These are phyloP conservation scores for Sequoiadendron giganteum DNA, from an alignment of 75 land plant species.

Conservation along the genomic window DNA sequence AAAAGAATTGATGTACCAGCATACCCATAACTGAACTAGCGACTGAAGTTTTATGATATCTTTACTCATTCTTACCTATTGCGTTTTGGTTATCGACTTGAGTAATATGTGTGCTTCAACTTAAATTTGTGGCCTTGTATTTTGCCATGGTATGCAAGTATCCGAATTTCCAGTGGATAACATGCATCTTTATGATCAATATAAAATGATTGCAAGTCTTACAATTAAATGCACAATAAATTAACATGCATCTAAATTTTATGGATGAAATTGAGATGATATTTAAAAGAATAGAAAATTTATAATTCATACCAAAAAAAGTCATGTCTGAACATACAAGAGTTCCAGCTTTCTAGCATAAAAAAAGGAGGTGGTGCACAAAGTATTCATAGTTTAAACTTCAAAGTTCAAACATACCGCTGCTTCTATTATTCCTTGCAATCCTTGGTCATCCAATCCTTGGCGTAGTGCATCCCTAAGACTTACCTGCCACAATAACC, in stretches of 20 bases:
- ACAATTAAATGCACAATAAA: background rate
- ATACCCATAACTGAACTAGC: too few species aligned
- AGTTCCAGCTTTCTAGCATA: background rate
- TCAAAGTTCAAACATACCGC: constrained; percentile 51
- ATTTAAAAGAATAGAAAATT: background rate
- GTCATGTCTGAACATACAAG: background rate
- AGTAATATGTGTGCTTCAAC: background rate
- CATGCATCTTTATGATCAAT: background rate
- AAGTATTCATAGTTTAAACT: constrained; percentile 2
- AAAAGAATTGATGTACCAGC: too few species aligned
- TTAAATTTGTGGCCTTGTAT: background rate
- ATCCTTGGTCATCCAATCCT: constrained; percentile 69
- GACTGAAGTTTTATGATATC: too few species aligned
- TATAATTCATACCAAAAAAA: background rate
- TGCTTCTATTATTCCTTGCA: constrained; percentile 75
- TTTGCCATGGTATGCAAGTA: background rate
- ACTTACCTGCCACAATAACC: constrained; percentile 64
- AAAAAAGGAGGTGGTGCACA: background rate
- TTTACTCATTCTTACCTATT: background rate
- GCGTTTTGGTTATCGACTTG: background rate
- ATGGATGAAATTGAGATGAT: background rate
- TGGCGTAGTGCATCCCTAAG: constrained; percentile 85
- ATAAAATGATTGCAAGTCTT: background rate
- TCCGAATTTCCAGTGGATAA: background rate
- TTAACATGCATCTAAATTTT: background rate